phyloP scores from a whole-genome alignment of 108 stramenopile genomes.

The Epithemia pelagica region DNA sequence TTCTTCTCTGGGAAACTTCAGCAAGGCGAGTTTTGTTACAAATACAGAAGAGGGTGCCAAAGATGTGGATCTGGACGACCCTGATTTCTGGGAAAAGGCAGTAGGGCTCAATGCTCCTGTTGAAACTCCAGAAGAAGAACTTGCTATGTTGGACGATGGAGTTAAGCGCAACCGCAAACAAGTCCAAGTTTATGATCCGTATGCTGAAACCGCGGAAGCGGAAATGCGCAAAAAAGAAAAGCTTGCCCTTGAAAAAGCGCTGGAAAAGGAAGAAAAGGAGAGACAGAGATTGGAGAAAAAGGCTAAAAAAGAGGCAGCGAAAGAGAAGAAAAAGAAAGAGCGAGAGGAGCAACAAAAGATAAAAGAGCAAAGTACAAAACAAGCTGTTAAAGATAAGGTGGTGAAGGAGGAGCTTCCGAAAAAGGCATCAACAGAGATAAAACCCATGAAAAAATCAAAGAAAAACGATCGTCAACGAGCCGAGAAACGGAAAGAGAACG shows the following conservation, averaged over 20 bases:
- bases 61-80: slow-evolving; percentile 91
- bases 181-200: slow-evolving; percentile 71
- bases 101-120: slow-evolving; percentile 67
- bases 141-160: slow-evolving; percentile 68
- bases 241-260: slow-evolving; percentile 37
- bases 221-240: slow-evolving; percentile 61
- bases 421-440: slow-evolving; percentile 7
- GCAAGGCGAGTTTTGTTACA: slow-evolving; percentile 88
- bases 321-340: slow-evolving; percentile 47
- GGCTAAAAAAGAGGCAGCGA: slow-evolving; percentile 46
- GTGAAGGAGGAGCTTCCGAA: slow-evolving; percentile 21
- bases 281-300: slow-evolving; percentile 47
- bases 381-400: neutral
- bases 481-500: slow-evolving; percentile 52
- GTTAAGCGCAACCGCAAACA: slow-evolving; percentile 73
- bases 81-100: slow-evolving; percentile 88
- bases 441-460: slow-evolving; percentile 37
- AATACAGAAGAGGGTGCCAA: slow-evolving; percentile 74
- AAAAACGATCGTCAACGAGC: slow-evolving; percentile 53
- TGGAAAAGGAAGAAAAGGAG: slow-evolving; percentile 75
- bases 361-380: slow-evolving; percentile 4
- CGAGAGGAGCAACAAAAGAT: slow-evolving; percentile 29
- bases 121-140: slow-evolving; percentile 64
- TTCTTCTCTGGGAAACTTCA: slow-evolving; percentile 67
- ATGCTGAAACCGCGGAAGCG: slow-evolving; percentile 43